Base-by-base conservation (phyloP, 108 stramenopile genomes). In the Skeletonema menzelii region DNA sequence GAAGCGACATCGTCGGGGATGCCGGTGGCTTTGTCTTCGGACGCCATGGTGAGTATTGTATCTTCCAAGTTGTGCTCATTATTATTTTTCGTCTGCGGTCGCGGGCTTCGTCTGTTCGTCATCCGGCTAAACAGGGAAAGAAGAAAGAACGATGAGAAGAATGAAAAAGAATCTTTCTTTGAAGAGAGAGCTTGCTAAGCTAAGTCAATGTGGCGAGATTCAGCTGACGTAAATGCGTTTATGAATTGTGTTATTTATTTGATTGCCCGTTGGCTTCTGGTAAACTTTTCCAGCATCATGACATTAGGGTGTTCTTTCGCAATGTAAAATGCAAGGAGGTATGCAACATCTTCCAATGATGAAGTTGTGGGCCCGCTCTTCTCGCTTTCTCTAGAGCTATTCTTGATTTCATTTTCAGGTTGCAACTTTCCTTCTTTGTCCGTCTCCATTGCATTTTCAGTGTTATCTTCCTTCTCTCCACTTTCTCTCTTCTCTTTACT, bases 241-340 rank as follows among this genome's bases (percentile, higher is more conserved):
- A 46, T 53, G 49, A 15, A 7, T 53, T 53, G 24, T 10, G 49
- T 53, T 24, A 53, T 53, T 53, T 53, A 53, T 53, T 53, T 53
- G 49, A 53, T 22, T 20, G 3, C n/a, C 3, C 20, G 63, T 15
- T 17, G 38, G 38, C 15, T 27, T 19, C 11, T 57, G 8, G 72
- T 64, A 67, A 79, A 79, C 49, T 63, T 79, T 56, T 79, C 67
- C 1, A 87, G 77, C 11, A 88, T 22, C 44, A 46, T 69, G 12
- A 77, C 79, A 84, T 89, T 83, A 19, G 88, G 91, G 69, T 92
- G 91, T 74, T 85, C 88, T 68, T 84, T 79, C 13, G 91, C 88
- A 63, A 92, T 83, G 46, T 84, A 81, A 61, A 88, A 64, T 20
- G 86, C 91, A 71, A 92, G 73, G 31, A 88, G 59, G 34, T 65